Evolutionary conservation across 352 stramenopile genomes (phyloP).

Genomic region (Thalassiosira hispida): DNA sequence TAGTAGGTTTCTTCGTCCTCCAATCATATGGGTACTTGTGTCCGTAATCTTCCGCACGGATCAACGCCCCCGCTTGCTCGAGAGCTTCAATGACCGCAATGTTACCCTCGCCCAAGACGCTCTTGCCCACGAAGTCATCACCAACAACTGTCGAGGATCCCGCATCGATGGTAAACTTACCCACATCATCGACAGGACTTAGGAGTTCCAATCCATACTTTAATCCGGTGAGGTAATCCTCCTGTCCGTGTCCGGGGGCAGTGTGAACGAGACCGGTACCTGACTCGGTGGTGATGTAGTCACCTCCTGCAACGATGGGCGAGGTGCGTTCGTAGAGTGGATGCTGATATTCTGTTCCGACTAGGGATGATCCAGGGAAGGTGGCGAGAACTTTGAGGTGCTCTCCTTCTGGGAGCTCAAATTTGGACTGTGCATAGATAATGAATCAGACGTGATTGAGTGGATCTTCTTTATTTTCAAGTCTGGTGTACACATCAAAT

Average conservation of each 20-base stretch:
- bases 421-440: conserved; percentile 56
- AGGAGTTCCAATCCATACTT: conserved; percentile 87
- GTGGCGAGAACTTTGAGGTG: conserved; percentile 65
- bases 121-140: conserved; percentile 87
- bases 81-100: conserved; percentile 91
- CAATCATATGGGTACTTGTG: conserved; percentile 99
- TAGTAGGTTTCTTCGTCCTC: conserved; percentile 98
- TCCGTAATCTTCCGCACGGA: conserved; percentile 89
- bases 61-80: conserved; percentile 85
- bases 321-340: conserved; percentile 89
- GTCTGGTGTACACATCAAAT: too few relatives aligned
- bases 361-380: conserved; percentile 62
- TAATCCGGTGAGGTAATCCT: conserved; percentile 90
- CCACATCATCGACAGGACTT: conserved; percentile 88
- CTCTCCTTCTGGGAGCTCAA: conserved; percentile 72
- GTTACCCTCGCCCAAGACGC: conserved; percentile 92
- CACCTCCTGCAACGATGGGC: conserved; percentile 89
- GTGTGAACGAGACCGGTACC: conserved; percentile 99
- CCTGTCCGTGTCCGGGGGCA: conserved; percentile 96
- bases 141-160: conserved; percentile 68
- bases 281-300: conserved; percentile 97
- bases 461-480: conserved; percentile 6
- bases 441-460: conserved; percentile 20
- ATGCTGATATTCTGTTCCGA: conserved; percentile 89
- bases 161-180: conserved; percentile 92